phyloP scores from a whole-genome alignment of 2,329 filamentous ascomycete genomes.

The Pezicula rhizophila region DNA sequence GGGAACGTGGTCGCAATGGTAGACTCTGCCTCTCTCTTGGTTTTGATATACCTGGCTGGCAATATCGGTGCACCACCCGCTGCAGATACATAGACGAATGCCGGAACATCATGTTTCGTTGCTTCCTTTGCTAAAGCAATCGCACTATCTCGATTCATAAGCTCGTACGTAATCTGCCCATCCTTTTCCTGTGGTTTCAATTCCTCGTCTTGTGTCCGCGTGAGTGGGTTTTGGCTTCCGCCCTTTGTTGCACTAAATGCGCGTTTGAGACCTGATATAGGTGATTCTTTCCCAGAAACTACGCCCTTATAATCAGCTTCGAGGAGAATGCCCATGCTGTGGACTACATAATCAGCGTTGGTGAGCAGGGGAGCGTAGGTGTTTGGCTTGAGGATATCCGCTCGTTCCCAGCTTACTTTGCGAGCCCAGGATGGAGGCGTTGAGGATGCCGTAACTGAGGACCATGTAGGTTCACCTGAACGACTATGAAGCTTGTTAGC shows the following conservation, averaged over 20 bases:
- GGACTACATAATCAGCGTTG: constrained; percentile 78
- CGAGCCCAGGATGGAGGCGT: constrained; percentile 74
- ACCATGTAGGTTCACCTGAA: constrained; percentile 85
- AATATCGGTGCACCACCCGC: constrained; percentile 80
- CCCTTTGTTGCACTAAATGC: constrained; percentile 66
- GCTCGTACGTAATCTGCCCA: constrained; percentile 85
- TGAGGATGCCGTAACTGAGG: constrained; percentile 60
- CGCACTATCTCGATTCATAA: constrained; percentile 92
- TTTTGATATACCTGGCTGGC: constrained; percentile 78
- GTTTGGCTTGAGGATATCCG: constrained; percentile 76
- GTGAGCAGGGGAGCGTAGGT: constrained; percentile 74
- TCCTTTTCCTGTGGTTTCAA: constrained; percentile 61
- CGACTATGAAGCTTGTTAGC: constrained; percentile 49
- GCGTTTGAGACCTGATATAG: constrained; percentile 69
- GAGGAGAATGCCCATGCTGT: constrained; percentile 91
- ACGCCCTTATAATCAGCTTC: constrained; percentile 98
- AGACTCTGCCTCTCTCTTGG: constrained; percentile 85
- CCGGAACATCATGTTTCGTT: constrained; percentile 52
- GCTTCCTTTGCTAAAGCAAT: constrained; percentile 78
- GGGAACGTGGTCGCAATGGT: constrained; percentile 69
- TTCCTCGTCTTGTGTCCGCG: constrained; percentile 50
- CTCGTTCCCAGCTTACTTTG: constrained; percentile 79
- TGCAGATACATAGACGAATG: constrained; percentile 86
- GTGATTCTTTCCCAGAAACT: constrained; percentile 74
- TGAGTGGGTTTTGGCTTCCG: constrained; percentile 64